phyloP scores from a whole-genome alignment of 2,329 filamentous ascomycete species.

The Trichoderma cornu-damae region DNA sequence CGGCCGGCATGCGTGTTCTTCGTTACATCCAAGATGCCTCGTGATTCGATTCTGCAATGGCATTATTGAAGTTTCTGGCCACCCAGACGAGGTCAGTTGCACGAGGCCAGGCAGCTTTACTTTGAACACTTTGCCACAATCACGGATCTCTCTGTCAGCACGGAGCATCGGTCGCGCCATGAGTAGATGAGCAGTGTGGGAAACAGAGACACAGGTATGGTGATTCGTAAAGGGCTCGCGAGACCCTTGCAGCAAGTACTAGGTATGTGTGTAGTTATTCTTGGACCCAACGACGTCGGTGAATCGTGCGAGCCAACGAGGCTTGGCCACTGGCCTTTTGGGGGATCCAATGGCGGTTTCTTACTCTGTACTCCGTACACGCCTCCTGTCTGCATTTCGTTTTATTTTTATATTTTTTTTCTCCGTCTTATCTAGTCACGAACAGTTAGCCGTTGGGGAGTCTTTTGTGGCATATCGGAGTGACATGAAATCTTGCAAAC shows the following conservation, averaged over 20 bases:
- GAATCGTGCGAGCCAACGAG: not conserved
- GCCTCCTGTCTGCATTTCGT: not conserved
- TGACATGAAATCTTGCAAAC: not conserved
- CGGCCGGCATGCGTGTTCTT: not conserved
- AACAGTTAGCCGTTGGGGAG: not conserved
- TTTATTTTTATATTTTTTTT: not conserved
- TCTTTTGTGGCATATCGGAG: not conserved
- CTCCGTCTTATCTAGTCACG: not conserved
- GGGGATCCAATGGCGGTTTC: not conserved
- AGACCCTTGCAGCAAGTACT: slow-evolving; percentile 13
- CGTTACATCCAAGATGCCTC: not conserved
- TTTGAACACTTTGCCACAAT: not conserved
- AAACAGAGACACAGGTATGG: not conserved
- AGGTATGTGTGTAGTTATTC: no score
- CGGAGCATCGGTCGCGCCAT: not conserved
- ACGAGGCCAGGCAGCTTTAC: not conserved
- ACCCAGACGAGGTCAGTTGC: no score
- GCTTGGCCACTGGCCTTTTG: not conserved
- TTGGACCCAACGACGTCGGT: not conserved
- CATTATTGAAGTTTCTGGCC: not conserved
- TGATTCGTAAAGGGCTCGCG: not conserved
- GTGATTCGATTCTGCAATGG: not conserved
- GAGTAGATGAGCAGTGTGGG: not conserved
- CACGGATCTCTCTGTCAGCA: not conserved
- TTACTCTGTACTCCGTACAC: slow-evolving; percentile 7